Base-by-base conservation (phyloP, 768 basidiomycete species). In the Lyophyllum semitale region DNA sequence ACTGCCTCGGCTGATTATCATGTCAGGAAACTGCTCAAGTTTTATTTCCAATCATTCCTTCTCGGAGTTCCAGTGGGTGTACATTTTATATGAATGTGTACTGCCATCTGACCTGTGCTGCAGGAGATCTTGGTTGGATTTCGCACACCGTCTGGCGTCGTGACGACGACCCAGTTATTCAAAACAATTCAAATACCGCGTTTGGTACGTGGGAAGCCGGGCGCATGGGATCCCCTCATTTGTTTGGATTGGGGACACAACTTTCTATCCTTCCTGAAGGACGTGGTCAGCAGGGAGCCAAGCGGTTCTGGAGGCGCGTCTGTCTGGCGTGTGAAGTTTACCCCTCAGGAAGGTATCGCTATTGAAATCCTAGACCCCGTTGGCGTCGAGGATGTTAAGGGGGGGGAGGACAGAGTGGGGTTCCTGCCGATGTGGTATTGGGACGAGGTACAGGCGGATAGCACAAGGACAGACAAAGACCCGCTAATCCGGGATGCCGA, bases 21-120 rank as follows among this genome's bases (percentile, higher is more conserved):
- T 51, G 53, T 48, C 66, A 93, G 90, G 68, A 95, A 95, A 67
- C 74, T 95, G n/a, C 82, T 95, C 54, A 94, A 92, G 65, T 93
- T 93, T 70, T 95, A 94, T 76, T 84, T 93, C 57, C 93, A 95
- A 65, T 94, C 92, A 1, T 95, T 93, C 69, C 80, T 95, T 25
- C 82, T 95, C 51, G 94, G 93, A 46, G 92, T 95, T n/a, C 93
- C 93, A 20, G 89, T 89, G 67, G 62, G 86, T 68, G 53, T 57
- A 51, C n/a, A 3, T 2, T 38, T 18, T 38, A 37, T 35, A 35
- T n/a, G 49, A 23, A 29, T 35, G 33, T 18, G 17, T 32, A 30
- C 11, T n/a, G 15, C 3, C 33, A 25, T 25, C 40, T 60, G 15
- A 33, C 26, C 2, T 17, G 20, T 23, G 29, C 4, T 32, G 25